Evolutionary conservation across 768 basidiomycete genomes (phyloP), one percentile per base, ranked within the genome.

Genomic region (Artomyces pyxidatus): DNA sequence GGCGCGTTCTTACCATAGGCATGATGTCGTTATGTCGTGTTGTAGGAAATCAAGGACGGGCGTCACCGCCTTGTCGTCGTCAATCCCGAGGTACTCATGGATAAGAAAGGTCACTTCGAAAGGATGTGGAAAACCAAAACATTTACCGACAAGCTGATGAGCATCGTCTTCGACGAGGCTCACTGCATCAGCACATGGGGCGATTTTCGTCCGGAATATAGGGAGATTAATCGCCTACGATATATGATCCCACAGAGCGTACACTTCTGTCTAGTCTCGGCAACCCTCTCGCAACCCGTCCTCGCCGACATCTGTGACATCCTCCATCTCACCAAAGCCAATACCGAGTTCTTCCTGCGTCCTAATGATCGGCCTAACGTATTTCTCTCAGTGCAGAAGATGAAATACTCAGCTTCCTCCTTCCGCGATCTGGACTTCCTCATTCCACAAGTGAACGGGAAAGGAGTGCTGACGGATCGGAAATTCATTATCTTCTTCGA

Each of bases 181-280:
- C 61, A 62, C 38, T 56, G 51, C 42, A 30, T 60, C 38, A 50
- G 40, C n/a, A 26, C 54, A 19, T 61, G 60, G 62, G 53, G 56
- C 6, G 37, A 38, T 4, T 63, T 63, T 26, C 47, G 50, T 2
- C 49, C 50, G 1, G 52, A 55, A 14, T 63, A 59, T 37, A 42
- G 22, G 10, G 32, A 56, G 16, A 28, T 59, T 2, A 49, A 48
- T 3, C 9, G 25, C 5, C 49, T 63, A 4, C 45, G 50, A 3
- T 59, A 48, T 38, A 23, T 56, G 8, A 42, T 63, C 3, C 52
- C 54, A 0, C 16, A 17, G 4, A 14, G 22, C 1, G 40, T 61
- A 14, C 58, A 47, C 0, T 46, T 61, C 38, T 44, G 45, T 35
- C 26, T 56, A 17, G 42, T 49, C 12, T 59, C 57, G 1, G 55